Percentiles rank a stretch among this genome's conserved stretches.
These are phyloP conservation scores for Arthrobotrys iridis DNA, from an alignment of 2,329 filamentous ascomycete genomes.

Conservation along the genomic window DNA sequence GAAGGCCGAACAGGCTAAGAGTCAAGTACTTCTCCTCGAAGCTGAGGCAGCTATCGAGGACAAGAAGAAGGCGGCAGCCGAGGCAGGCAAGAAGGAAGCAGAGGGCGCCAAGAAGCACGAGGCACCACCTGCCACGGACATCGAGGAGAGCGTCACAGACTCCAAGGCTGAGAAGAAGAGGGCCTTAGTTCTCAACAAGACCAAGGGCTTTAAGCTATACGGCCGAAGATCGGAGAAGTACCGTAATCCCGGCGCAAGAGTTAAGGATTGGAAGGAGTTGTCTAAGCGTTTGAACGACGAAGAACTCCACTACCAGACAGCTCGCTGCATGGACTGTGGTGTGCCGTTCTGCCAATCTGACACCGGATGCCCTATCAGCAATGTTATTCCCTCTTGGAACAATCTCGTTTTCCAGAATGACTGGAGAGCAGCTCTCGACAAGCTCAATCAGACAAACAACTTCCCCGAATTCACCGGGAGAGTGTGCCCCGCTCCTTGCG, in stretches of 20 bases:
- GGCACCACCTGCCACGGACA: conserved; percentile 67
- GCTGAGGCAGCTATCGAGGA: conserved; percentile 68
- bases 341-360: conserved; percentile 98
- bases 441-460: conserved; percentile 95
- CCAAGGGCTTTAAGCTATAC: conserved; percentile 97
- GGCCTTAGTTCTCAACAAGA: conserved; percentile 95
- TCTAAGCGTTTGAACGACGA: conserved; percentile 88
- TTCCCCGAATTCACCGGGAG: conserved; percentile 98
- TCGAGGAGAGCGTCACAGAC: conserved; percentile 90
- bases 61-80: conserved; percentile 65
- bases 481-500: conserved; percentile 95
- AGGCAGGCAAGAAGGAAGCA: conserved; percentile 68
- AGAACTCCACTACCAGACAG: conserved; percentile 94
- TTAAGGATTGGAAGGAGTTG: conserved; percentile 92
- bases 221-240: conserved; percentile 93
- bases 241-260: conserved; percentile 81
- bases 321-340: conserved; percentile 98
- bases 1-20: conserved; percentile 85
- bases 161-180: conserved; percentile 87
- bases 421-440: conserved; percentile 91
- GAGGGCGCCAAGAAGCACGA: conserved; percentile 74
- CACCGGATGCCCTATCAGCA: conserved; percentile 92
- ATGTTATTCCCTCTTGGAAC: conserved; percentile 81
- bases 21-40: conserved; percentile 62
- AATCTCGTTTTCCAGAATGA: conserved; percentile 69